These are phyloP conservation scores for Neopestalotiopsis rosae DNA, from an alignment of 2,329 filamentous ascomycete species.

Conservation along the genomic window DNA sequence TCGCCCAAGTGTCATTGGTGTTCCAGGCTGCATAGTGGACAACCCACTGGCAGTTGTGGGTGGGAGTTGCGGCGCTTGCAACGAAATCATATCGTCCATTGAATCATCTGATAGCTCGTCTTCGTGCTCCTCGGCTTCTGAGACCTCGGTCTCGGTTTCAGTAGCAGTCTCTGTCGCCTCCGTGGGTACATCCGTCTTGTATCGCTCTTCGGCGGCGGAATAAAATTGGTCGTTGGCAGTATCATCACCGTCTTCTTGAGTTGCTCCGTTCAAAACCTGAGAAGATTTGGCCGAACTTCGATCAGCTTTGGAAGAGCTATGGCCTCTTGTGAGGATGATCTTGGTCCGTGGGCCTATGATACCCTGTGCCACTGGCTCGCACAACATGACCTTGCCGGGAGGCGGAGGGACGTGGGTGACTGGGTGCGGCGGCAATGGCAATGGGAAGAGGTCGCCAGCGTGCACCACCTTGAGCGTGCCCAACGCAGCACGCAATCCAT, in stretches of 20 bases:
- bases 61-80: constrained; percentile 79
- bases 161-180: constrained; percentile 64
- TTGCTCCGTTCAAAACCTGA: constrained; percentile 62
- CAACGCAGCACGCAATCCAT: constrained; percentile 76
- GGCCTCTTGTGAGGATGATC: constrained; percentile 77
- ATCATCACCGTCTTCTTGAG: constrained; percentile 75
- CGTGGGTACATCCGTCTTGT: constrained; percentile 61
- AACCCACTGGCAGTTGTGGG: constrained; percentile 80
- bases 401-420: constrained; percentile 85
- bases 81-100: constrained; percentile 90
- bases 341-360: constrained; percentile 77
- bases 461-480: constrained; percentile 78
- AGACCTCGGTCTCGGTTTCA: constrained; percentile 68
- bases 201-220: constrained; percentile 84
- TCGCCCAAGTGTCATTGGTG: constrained; percentile 75
- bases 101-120: constrained; percentile 87
- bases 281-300: constrained; percentile 53
- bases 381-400: constrained; percentile 88
- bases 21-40: constrained; percentile 80
- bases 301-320: constrained; percentile 59
- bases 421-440: constrained; percentile 83
- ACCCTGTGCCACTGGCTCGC: constrained; percentile 92
- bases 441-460: constrained; percentile 76
- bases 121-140: constrained; percentile 65
- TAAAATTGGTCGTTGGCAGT: constrained; percentile 91